phyloP scores from a whole-genome alignment of 2,329 filamentous ascomycete species.

The Diaporthe vaccinii region DNA sequence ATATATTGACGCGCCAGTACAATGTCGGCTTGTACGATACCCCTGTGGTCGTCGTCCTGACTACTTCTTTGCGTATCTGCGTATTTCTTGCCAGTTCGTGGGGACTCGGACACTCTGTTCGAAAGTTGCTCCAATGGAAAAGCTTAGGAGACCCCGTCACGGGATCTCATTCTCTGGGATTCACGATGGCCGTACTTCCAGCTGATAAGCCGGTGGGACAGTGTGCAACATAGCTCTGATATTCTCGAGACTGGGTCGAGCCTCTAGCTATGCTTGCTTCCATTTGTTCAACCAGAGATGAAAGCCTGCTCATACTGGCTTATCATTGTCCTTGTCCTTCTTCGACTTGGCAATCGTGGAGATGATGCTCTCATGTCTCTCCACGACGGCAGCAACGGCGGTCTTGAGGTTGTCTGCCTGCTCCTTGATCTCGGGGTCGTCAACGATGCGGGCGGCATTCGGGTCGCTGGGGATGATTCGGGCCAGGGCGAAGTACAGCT shows the following conservation, averaged over 20 bases:
- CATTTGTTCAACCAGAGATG: neutral
- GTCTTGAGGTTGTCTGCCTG: conserved; percentile 39
- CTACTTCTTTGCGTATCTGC: no score
- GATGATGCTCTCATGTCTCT: conserved; percentile 41
- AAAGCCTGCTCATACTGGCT: conserved; percentile 29
- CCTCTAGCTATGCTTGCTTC: neutral
- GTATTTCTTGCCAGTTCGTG: neutral
- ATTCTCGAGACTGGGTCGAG: neutral
- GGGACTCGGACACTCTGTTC: neutral
- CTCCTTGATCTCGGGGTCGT: conserved; percentile 40
- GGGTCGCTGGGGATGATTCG: conserved; percentile 36
- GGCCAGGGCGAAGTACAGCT: conserved; percentile 39
- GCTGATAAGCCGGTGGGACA: neutral
- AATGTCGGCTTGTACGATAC: neutral
- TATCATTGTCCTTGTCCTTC: conserved; percentile 38
- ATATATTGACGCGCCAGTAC: neutral
- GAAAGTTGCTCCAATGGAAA: neutral
- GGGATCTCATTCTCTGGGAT: neutral
- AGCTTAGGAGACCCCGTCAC: no score
- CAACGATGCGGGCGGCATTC: conserved; percentile 37
- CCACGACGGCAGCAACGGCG: conserved; percentile 38
- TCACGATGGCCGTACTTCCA: neutral
- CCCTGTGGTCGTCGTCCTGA: neutral
- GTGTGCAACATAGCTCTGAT: neutral
- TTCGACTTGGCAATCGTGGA: conserved; percentile 39